phyloP scores from a whole-genome alignment of 345 rosid genomes.

The Adansonia digitata region DNA sequence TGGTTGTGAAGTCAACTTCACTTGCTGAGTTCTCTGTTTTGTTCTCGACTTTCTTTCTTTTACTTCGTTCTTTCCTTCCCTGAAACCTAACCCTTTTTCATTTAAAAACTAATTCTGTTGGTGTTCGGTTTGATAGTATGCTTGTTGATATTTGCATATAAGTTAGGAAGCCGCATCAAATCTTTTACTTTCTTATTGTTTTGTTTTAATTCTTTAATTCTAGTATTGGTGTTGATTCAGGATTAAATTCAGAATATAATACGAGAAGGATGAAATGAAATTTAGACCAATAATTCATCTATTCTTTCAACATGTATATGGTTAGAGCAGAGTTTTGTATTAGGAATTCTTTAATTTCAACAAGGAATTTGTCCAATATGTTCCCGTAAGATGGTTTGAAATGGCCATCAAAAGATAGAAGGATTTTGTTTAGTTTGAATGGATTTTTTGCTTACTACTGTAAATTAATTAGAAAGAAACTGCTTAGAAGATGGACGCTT shows the following conservation, averaged over 20 bases:
- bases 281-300: background rate
- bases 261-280: background rate
- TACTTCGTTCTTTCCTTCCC: background rate
- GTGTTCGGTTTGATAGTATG: background rate
- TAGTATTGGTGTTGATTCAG: background rate
- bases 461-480: background rate
- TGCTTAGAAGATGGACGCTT: background rate
- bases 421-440: background rate
- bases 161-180: conserved; percentile 31
- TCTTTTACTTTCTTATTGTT: background rate
- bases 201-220: background rate
- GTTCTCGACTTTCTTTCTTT: background rate
- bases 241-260: background rate
- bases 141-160: conserved; percentile 18
- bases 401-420: background rate
- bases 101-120: background rate
- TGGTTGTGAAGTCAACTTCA: background rate
- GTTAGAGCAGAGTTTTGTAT: background rate
- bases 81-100: background rate
- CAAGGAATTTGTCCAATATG: background rate
- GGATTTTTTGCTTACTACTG: background rate
- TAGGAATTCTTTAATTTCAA: background rate
- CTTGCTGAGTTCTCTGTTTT: background rate
- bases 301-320: background rate
- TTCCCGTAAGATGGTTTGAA: background rate